A percentile compares a stretch with the other conserved stretches of the same genome.
Conservation (phyloP, 164 flowering plant species). For the Chimonanthus salicifolius region DNA sequence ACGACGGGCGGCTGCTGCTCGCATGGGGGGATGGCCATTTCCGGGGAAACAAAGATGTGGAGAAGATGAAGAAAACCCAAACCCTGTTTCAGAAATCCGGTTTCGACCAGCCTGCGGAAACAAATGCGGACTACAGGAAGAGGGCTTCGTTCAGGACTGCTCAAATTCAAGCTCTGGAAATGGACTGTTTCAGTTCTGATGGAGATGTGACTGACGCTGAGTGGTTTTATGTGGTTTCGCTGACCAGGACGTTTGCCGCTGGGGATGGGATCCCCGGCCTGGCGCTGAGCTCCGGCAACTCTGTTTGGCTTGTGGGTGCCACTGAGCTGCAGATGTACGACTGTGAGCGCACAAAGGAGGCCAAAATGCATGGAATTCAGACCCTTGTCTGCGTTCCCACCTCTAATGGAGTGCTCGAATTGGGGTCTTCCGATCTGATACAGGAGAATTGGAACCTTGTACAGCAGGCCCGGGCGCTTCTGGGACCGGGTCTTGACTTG, state of each 20-base stretch:
- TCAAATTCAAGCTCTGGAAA: slow-evolving; percentile 19
- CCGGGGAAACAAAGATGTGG: slow-evolving; percentile 28
- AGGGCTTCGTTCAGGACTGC: slow-evolving; percentile 21
- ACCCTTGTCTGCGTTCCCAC: slow-evolving; percentile 58
- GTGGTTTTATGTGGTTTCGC: slow-evolving; percentile 68
- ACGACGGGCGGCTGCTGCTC: slow-evolving; percentile 24
- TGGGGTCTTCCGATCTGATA: slow-evolving; percentile 49
- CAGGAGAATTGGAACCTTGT: slow-evolving; percentile 35
- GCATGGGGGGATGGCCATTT: slow-evolving; percentile 79
- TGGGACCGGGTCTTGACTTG: background rate
- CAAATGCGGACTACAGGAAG: slow-evolving; percentile 4
- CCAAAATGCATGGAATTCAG: slow-evolving; percentile 48
- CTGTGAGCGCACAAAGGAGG: slow-evolving; percentile 55
- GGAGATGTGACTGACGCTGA: slow-evolving; percentile 47
- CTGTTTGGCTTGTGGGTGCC: slow-evolving; percentile 45
- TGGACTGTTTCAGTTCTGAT: slow-evolving; percentile 14
- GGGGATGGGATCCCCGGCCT: slow-evolving; percentile 39
- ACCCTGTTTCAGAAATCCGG: background rate
- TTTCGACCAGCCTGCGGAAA: slow-evolving; percentile 3
- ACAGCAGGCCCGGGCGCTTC: slow-evolving; percentile 39
- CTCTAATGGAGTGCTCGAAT: slow-evolving; percentile 43
- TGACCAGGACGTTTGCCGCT: slow-evolving; percentile 36
- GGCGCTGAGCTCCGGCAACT: slow-evolving; percentile 34
- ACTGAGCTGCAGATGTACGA: slow-evolving; percentile 27
- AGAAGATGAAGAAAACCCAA: background rate